Percentiles rank a stretch among this genome's conserved stretches.
Conservation (phyloP, 441 rosid species). For the Macaranga tanarius region DNA sequence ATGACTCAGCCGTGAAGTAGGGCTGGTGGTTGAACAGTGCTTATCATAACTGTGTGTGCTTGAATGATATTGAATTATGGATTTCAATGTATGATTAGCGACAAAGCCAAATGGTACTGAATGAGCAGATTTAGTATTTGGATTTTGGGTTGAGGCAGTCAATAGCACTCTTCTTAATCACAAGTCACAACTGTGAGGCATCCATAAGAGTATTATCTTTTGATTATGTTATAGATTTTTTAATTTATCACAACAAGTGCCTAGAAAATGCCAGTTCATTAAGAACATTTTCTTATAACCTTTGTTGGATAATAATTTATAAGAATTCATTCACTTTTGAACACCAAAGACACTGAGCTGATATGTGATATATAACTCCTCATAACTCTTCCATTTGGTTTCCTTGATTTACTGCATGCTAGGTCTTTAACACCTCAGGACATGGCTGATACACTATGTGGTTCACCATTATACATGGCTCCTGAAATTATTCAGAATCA, state of each 20-base stretch:
- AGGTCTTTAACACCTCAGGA: constrained; percentile 67
- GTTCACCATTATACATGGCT: constrained; percentile 93
- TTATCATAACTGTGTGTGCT: background rate
- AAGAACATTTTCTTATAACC: background rate
- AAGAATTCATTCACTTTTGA: background rate
- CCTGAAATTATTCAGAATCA: constrained; percentile 75
- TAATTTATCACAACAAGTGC: background rate
- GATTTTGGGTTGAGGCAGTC: background rate
- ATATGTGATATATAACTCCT: background rate
- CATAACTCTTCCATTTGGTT: constrained; percentile 7
- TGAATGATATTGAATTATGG: background rate
- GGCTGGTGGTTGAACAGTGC: background rate
- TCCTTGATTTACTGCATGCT: constrained; percentile 21
- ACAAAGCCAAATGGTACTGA: background rate
- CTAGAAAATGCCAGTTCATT: constrained; percentile 6
- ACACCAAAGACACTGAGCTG: background rate
- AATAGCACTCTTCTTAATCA: background rate
- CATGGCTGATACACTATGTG: constrained; percentile 74
- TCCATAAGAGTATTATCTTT: background rate
- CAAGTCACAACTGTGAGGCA: background rate
- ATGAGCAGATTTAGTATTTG: background rate
- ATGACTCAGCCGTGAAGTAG: background rate
- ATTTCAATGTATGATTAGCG: background rate
- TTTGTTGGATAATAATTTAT: background rate
- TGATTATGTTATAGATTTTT: background rate